These are phyloP conservation scores for Sphaceloma murrayae DNA, from an alignment of 2,329 filamentous ascomycete genomes.

Conservation along the genomic window DNA sequence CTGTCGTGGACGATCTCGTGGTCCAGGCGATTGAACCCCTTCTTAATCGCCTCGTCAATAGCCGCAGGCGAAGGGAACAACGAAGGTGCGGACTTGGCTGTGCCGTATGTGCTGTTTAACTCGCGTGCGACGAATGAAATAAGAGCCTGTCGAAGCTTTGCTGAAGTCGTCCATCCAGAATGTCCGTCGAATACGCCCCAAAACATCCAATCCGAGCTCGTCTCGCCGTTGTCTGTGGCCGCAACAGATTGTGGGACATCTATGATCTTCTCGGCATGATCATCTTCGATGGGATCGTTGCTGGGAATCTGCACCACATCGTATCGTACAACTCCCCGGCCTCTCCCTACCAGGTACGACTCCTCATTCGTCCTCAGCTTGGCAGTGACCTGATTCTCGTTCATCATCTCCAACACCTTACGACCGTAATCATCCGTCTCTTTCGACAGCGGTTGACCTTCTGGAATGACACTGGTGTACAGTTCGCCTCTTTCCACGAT, in stretches of 20 bases:
- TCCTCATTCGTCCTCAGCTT: constrained; percentile 84
- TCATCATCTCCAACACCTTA: constrained; percentile 91
- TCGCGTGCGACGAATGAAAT: constrained; percentile 90
- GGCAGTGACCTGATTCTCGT: constrained; percentile 82
- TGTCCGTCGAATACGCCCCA: constrained; percentile 99
- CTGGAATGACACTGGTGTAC: constrained; percentile 76
- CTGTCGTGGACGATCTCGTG: constrained; percentile 91
- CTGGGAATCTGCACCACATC: constrained; percentile 90
- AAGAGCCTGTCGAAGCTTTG: constrained; percentile 82
- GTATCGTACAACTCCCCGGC: constrained; percentile 85
- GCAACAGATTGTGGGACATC: constrained; percentile 61
- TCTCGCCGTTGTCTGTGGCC: constrained; percentile 44
- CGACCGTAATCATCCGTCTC: constrained; percentile 73
- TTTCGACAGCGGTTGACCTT: constrained; percentile 80
- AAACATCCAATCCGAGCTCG: constrained; percentile 92
- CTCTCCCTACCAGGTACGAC: constrained; percentile 81
- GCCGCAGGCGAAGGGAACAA: constrained; percentile 65
- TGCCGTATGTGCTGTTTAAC: constrained; percentile 83
- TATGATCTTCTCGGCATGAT: constrained; percentile 96
- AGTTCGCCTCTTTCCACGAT: constrained; percentile 86
- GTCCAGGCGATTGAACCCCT: constrained; percentile 78
- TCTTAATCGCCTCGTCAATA: constrained; percentile 85
- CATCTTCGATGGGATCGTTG: constrained; percentile 97
- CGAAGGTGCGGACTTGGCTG: constrained; percentile 49
- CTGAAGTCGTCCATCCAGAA: constrained; percentile 96